Percentiles rank a stretch among this genome's conserved stretches.
Evolutionary conservation across 768 basidiomycete species (phyloP).

Genomic region (Cyclocybe aegerita): DNA sequence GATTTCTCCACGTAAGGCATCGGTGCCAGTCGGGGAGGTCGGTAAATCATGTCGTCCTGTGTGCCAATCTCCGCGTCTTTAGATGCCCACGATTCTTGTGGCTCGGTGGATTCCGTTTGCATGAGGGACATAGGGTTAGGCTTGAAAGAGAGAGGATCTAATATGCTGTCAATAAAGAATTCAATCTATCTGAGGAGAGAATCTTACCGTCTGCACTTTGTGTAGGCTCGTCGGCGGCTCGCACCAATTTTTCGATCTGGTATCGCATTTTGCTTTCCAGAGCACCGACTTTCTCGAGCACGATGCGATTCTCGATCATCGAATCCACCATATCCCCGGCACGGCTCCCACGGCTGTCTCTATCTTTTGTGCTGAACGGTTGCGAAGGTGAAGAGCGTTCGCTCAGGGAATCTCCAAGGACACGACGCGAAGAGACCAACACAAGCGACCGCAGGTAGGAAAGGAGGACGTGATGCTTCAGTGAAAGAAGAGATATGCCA

Average conservation of each 20-base stretch:
- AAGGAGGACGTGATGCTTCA: constrained; percentile 83
- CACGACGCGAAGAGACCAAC: constrained; percentile 69
- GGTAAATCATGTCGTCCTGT: constrained; percentile 59
- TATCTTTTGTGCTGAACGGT: constrained; percentile 52
- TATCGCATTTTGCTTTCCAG: constrained; percentile 89
- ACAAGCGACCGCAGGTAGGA: constrained; percentile 84
- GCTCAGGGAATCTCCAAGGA: constrained; percentile 61
- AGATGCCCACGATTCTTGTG: constrained; percentile 31
- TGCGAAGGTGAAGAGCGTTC: constrained; percentile 46
- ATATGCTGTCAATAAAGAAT: constrained; percentile 1
- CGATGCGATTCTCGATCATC: constrained; percentile 75
- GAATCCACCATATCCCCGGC: constrained; percentile 77
- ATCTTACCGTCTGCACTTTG: constrained; percentile 58
- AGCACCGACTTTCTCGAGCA: constrained; percentile 85
- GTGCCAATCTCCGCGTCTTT: constrained; percentile 16
- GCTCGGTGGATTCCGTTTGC: constrained; percentile 35
- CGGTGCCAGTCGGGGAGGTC: constrained; percentile 85
- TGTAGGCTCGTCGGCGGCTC: constrained; percentile 64
- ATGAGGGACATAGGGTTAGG: constrained; percentile 83
- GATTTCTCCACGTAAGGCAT: constrained; percentile 70
- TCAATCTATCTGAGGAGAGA: not conserved
- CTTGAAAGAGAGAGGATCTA: constrained; percentile 90
- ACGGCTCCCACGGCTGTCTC: constrained; percentile 53
- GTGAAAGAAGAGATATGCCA: constrained; percentile 88
- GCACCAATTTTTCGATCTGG: constrained; percentile 93